A percentile compares a stretch with the other conserved stretches of the same genome.
Evolutionary conservation across 2,329 filamentous ascomycete species (phyloP).

Genomic region (Penicillium sp.): DNA sequence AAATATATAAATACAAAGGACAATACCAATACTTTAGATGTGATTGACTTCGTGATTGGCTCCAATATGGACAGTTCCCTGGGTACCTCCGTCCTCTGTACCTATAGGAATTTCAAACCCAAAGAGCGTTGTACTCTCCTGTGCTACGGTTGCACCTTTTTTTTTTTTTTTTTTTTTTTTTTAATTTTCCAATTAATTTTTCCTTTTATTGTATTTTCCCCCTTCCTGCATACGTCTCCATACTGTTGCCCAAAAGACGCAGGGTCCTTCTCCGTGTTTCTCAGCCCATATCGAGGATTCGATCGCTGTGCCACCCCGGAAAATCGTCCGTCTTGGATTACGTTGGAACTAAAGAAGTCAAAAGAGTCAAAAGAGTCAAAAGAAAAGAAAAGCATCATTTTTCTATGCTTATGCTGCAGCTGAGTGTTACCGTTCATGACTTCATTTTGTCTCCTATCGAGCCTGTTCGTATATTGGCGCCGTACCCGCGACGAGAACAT

Average conservation of each 20-base stretch:
- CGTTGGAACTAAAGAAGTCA: neutral
- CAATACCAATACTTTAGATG: slow-evolving; percentile 7
- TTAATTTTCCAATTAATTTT: neutral
- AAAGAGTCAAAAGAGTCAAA: neutral
- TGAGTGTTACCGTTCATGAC: slow-evolving; percentile 11
- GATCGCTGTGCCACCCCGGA: slow-evolving; percentile 23
- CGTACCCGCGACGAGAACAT: slow-evolving; percentile 19
- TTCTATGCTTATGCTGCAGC: neutral
- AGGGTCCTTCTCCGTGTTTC: slow-evolving; percentile 19
- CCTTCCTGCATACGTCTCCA: slow-evolving; percentile 2
- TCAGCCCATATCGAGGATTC: slow-evolving; percentile 17
- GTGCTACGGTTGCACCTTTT: slow-evolving; percentile 8
- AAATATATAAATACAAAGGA: neutral
- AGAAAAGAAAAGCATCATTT: neutral
- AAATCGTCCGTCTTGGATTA: slow-evolving; percentile 10
- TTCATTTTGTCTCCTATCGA: slow-evolving; percentile 14
- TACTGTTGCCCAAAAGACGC: slow-evolving; percentile 14
- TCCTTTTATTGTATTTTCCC: neutral
- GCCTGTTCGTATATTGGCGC: slow-evolving; percentile 12
- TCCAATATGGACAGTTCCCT: slow-evolving; percentile 10
- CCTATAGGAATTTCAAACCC: neutral
- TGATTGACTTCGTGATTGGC: slow-evolving; percentile 19
- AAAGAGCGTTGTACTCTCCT: slow-evolving; percentile 8
- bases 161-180: slow-evolving; percentile 6
- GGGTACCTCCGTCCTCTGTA: neutral